These are phyloP conservation scores for Vicia faba DNA, from an alignment of 306 rosid species.

Conservation along the genomic window DNA sequence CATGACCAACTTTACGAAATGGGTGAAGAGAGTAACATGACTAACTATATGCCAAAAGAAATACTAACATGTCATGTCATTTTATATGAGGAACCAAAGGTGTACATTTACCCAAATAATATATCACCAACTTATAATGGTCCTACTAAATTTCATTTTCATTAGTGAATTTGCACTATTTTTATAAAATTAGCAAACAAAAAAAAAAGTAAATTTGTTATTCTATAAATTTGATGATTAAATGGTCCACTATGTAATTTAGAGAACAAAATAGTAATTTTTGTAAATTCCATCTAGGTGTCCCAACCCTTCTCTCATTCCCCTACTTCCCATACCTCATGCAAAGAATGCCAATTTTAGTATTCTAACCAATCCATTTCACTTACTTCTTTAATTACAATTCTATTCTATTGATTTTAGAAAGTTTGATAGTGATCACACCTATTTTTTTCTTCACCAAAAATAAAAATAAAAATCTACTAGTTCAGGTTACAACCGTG, in stretches of 20 bases:
- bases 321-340: not conserved
- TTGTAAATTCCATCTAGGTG: not conserved
- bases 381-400: not conserved
- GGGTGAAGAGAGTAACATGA: too few relatives aligned
- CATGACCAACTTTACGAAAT: too few relatives aligned
- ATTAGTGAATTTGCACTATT: too few relatives aligned
- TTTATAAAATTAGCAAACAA: too few relatives aligned
- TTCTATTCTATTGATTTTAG: too few relatives aligned
- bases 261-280: not conserved
- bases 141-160: too few relatives aligned
- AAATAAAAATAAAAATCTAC: constrained; percentile 31
- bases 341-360: not conserved
- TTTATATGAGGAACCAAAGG: too few relatives aligned
- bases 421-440: not conserved
- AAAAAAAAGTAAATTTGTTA: too few relatives aligned
- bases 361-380: not conserved
- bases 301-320: not conserved
- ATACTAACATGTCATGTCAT: too few relatives aligned
- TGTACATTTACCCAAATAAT: too few relatives aligned
- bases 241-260: not conserved
- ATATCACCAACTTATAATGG: too few relatives aligned
- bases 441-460: not conserved
- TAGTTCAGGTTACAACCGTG: constrained; percentile 16
- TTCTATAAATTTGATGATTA: not conserved
- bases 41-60: too few relatives aligned